Conservation (phyloP, 176 grass and related monocot genomes). For the Leersia perrieri region DNA sequence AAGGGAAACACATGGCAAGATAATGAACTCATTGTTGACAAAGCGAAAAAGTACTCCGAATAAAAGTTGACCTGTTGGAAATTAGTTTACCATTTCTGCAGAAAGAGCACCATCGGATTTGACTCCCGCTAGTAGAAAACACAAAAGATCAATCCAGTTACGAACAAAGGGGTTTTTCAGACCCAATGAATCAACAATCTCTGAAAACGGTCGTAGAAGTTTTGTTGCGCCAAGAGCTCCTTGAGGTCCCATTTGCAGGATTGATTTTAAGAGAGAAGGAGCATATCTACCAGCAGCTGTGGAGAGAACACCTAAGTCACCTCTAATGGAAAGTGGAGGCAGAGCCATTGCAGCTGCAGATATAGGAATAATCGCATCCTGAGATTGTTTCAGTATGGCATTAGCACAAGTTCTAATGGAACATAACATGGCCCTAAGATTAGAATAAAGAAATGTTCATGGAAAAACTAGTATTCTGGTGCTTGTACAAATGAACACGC, state of each 20-base stretch:
- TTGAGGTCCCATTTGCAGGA: slow-evolving; percentile 86
- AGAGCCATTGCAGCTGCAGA: slow-evolving; percentile 93
- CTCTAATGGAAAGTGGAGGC: slow-evolving; percentile 89
- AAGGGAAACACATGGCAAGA: neutral
- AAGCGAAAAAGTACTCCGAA: neutral
- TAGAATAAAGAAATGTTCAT: neutral
- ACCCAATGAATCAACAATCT: slow-evolving; percentile 72
- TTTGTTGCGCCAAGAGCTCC: slow-evolving; percentile 83
- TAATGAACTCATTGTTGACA: neutral
- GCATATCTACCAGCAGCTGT: slow-evolving; percentile 77
- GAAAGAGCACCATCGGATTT: slow-evolving; percentile 88
- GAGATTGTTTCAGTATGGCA: slow-evolving; percentile 29
- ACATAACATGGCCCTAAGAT: slow-evolving; percentile 2
- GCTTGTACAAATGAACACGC: neutral
- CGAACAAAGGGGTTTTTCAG: slow-evolving; percentile 85
- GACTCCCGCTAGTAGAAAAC: slow-evolving; percentile 95
- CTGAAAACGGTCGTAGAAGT: slow-evolving; percentile 82
- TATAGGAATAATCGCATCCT: slow-evolving; percentile 87
- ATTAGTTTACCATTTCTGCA: slow-evolving; percentile 85
- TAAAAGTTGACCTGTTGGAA: slow-evolving; percentile 10
- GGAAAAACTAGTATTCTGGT: neutral
- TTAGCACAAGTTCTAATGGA: slow-evolving; percentile 9
- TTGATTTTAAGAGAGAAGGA: slow-evolving; percentile 88
- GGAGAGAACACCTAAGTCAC: slow-evolving; percentile 74
- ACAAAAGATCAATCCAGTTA: slow-evolving; percentile 90